Base-by-base conservation (phyloP, 1,284 basidiomycete genomes). In the Fistulinella cinereoalba region DNA sequence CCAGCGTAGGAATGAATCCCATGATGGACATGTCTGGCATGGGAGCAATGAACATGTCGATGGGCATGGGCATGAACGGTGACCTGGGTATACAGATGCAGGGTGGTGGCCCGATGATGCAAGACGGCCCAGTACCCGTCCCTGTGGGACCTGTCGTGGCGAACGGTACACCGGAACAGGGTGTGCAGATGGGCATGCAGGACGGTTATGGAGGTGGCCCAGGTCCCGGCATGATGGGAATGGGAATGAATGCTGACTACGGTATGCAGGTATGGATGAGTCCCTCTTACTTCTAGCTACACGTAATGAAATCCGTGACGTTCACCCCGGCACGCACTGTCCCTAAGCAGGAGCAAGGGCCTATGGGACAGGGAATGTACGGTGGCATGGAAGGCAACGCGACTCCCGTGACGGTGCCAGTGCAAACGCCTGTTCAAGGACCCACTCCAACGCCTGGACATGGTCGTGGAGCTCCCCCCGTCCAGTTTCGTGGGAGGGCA, bases 231-330 rank as follows among this genome's bases (percentile, higher is more conserved):
- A 79, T 80, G 71, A 79, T 81, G 74, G 70, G 68, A 47, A 82
- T 81, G 76, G 76, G 58, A 12, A 69, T 71, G 59, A 65, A 65
- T 31, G 64, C 64, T 39, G 74, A 82, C 44, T 81, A 74, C 56
- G 75, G 70, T 50, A 79, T 81, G 71, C 83, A 84, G 81, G 84
- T 83, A 61, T 57, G 71, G 54, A 49, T 60, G 44, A 55, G 57
- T 62, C 54, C 59, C 56, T 58, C 62, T 63, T 65, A 68, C 55
- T 66, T 67, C 66, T 65, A 65, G 62, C 60, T 65, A 65, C 66
- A 60, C 56, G 61, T 68, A 67, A 64, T 67, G 63, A 67, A 60
- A 66, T 66, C 58, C 63, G 58, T 68, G 59, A 56, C 58, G 43
- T 65, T 57, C 51, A 41, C 51, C 52, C 56, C 58, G 51, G 46